Evolutionary conservation across 2,329 filamentous ascomycete species (phyloP), one percentile per base, ranked within the genome.

Genomic region (Clarireedia homoeocarpa): DNA sequence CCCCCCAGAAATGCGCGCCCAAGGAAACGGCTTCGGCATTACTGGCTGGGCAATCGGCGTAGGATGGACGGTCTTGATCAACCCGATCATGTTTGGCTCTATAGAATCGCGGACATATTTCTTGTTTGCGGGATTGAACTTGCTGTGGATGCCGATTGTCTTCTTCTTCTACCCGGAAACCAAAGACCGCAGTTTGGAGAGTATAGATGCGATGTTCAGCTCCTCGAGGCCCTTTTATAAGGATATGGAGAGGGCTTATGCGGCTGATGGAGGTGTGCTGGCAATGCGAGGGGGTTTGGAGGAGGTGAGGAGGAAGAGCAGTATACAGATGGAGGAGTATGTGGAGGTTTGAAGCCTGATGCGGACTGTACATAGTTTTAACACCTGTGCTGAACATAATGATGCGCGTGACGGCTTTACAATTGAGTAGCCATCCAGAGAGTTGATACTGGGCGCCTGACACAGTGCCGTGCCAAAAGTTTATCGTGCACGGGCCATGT

Each of bases 11-110:
- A 73, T 82, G 51, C 74, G 80, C 23, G 78, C 80, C n/a, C 77
- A 82, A 63, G 81, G 80, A 6, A 80, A 82, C 63, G 78, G 77
- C 6, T 81, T 83, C 60, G 77, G 76, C 17, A 80, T 83, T 57
- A 77, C 77, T 2, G 79, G 80, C 1, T 83, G 80, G 80, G 79
- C 80, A 17, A 74, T 81, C 56, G 80, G 79, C 39, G 75, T 78
- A 7, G 79, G 79, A 38, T 75, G 77, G 74, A 80, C 78, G 1
- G 72, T 73, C 2, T 70, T 81, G 48, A 74, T 80, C 58, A 81
- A 69, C 60, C 76, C 75, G 26, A 76, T 80, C 64, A 77, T 81
- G 73, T 76, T 81, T 57, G 67, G 67, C 67, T n/a, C 61, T 79
- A 23, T 69, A 72, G 58, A 76, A 71, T 59, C 30, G 30, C 71